Base-by-base conservation (phyloP, 345 rosid species). In the Fremontodendron californicum region DNA sequence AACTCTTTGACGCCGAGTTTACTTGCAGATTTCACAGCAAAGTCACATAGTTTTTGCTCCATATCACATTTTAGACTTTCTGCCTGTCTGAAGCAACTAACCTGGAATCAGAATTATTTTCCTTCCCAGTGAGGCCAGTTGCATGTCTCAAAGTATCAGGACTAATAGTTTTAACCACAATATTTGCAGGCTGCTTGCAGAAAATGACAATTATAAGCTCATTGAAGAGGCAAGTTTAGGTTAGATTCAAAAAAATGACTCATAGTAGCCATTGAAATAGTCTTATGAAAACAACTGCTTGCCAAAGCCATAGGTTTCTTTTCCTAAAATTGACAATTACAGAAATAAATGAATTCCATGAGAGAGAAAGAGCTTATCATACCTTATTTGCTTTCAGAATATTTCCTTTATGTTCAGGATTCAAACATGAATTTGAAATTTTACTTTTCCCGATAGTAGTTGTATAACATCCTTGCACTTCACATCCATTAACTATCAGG, bases 131-230 rank as follows among this genome's bases (percentile, higher is more conserved):
- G 69, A 64, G 72, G 60, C 63, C 75, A 58, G 69, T n/a, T 9
- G 67, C 54, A 73, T 62, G 37, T 78, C 61, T 78, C 31, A 60
- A 46, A 65, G 73, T 75, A 76, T 75, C 77, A 23, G 66, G 69
- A 61, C 67, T 60, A 21, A 39, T 49, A 57, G 31, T 74, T 60
- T 60, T 73, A 29, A 74, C 29, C 42, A 79, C 18, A 82, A 74
- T 49, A 68, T 55, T 78, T 48, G 80, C 60, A 76, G 72, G 81
- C 86, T 85, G 85, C 77, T 48, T 35, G 77, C 78, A 86, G 37
- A 73, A 78, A 67, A 75, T n/a, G 23, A 45, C 65, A n/a, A 64
- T 43, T 60, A 75, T 43, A 58, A 77, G 10, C 49, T 68, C 46
- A 52, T 68, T 29, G 54, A 31, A 69, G 13, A 77, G 68, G 63